These are phyloP conservation scores for Helenozyma baotianmanensis DNA, from an alignment of 805 yeast genomes.

Conservation along the genomic window DNA sequence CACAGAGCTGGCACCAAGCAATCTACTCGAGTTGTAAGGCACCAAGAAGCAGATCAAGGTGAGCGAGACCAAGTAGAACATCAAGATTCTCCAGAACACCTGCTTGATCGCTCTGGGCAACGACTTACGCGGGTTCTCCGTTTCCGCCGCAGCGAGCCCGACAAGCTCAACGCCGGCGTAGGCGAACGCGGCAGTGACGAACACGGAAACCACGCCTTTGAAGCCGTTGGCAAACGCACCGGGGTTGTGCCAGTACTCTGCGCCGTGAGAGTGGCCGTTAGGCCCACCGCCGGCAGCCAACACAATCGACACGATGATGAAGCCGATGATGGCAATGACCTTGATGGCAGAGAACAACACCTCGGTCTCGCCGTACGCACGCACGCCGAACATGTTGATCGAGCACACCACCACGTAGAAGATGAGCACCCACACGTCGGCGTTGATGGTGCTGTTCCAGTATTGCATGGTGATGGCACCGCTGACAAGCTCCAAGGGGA, in stretches of 20 bases:
- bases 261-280: constrained; percentile 51
- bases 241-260: constrained; percentile 55
- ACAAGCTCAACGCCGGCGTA: constrained; percentile 73
- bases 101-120: constrained; percentile 75
- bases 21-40: constrained; percentile 47
- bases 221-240: constrained; percentile 67
- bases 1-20: constrained; percentile 46
- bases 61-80: constrained; percentile 61
- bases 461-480: constrained; percentile 36
- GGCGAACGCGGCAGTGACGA: constrained; percentile 73
- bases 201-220: constrained; percentile 69
- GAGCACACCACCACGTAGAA: constrained; percentile 45
- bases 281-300: constrained; percentile 55
- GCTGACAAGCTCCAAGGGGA: constrained; percentile 62
- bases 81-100: constrained; percentile 74
- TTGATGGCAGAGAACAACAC: constrained; percentile 45
- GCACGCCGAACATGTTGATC: constrained; percentile 50
- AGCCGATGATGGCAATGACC: constrained; percentile 45
- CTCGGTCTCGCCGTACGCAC: constrained; percentile 56
- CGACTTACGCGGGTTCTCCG: constrained; percentile 59
- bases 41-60: constrained; percentile 61
- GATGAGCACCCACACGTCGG: constrained; percentile 46
- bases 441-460: constrained; percentile 14
- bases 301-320: constrained; percentile 44
- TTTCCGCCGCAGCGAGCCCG: constrained; percentile 76